Conservation (phyloP, 306 rosid species). For the Dicorynia guianensis region DNA sequence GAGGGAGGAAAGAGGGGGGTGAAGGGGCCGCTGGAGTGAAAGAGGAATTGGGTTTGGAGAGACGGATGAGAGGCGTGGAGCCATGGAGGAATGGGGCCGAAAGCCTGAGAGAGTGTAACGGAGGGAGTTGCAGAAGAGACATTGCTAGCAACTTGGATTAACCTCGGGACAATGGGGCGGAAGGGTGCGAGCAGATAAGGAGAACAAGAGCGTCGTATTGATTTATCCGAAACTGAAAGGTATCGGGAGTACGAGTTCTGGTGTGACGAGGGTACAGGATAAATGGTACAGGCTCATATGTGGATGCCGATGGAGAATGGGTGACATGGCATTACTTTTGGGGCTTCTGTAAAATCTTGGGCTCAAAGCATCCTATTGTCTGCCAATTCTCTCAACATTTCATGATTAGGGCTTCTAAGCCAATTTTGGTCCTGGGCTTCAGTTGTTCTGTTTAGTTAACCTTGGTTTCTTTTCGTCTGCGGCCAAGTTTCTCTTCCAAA, state of each 20-base stretch:
- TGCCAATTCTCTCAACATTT: no score
- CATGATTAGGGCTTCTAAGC: no score
- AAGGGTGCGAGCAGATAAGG: slow-evolving; percentile 7
- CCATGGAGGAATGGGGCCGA: slow-evolving; percentile 71
- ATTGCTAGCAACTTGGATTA: slow-evolving; percentile 42
- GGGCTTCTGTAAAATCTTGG: no score
- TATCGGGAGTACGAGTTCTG: not conserved
- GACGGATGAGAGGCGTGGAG: slow-evolving; percentile 52
- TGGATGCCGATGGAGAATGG: not conserved
- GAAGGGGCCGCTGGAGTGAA: slow-evolving; percentile 35
- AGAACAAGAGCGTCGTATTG: not conserved
- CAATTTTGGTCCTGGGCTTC: no score
- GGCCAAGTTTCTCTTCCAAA: no score
- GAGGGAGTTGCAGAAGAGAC: slow-evolving; percentile 72
- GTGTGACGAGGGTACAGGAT: not conserved
- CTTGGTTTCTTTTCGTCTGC: no score
- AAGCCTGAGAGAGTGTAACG: slow-evolving; percentile 54
- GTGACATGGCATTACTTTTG: no score
- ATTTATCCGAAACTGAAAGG: not conserved
- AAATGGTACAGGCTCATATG: not conserved
- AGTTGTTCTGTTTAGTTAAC: no score
- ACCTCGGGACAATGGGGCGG: slow-evolving; percentile 1
- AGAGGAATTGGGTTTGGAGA: slow-evolving; percentile 58
- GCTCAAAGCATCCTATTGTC: no score
- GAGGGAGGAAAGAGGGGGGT: slow-evolving; percentile 51